phyloP scores from a whole-genome alignment of 1,139 yeast genomes.

The Nakaseomyces bracarensis region DNA sequence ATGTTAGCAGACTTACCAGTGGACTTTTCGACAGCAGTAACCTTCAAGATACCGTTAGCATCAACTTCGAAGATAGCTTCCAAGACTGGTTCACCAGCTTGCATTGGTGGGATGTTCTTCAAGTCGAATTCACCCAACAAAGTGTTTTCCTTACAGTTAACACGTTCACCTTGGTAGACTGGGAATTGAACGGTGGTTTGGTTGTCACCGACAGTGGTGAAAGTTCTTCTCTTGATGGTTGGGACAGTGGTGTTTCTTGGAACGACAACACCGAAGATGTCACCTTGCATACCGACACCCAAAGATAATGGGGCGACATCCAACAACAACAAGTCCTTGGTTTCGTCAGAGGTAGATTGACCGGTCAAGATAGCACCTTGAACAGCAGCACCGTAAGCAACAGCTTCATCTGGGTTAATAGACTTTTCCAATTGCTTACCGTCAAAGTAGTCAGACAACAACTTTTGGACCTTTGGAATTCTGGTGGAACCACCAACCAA shows the following conservation, averaged over 20 bases:
- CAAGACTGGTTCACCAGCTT: constrained; percentile 99
- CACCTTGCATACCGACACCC: constrained; percentile 99
- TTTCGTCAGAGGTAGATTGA: constrained; percentile 93
- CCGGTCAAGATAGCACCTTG: constrained; percentile 99
- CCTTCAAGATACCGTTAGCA: constrained; percentile 99
- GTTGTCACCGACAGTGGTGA: constrained; percentile 99
- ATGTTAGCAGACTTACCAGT: constrained; percentile 99
- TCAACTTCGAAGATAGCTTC: constrained; percentile 99
- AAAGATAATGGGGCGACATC: constrained; percentile 98
- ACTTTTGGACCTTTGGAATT: constrained; percentile 98
- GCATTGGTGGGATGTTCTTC: constrained; percentile 98
- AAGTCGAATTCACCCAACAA: constrained; percentile 99
- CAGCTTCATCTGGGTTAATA: constrained; percentile 98
- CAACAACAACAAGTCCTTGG: constrained; percentile 93
- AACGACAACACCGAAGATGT: constrained; percentile 96
- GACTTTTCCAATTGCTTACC: constrained; percentile 96
- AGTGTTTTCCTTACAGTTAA: constrained; percentile 98
- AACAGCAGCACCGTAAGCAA: constrained; percentile 95
- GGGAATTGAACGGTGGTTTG: constrained; percentile 99
- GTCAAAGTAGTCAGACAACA: constrained; percentile 94
- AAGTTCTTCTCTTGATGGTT: constrained; percentile 98
- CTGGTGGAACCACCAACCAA: constrained; percentile 99
- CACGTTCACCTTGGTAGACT: constrained; percentile 99
- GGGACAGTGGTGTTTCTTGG: constrained; percentile 99
- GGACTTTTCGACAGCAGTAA: constrained; percentile 97